Evolutionary conservation across 495 filamentous ascomycete species (phyloP).

Genomic region (Penicillium nucicola): DNA sequence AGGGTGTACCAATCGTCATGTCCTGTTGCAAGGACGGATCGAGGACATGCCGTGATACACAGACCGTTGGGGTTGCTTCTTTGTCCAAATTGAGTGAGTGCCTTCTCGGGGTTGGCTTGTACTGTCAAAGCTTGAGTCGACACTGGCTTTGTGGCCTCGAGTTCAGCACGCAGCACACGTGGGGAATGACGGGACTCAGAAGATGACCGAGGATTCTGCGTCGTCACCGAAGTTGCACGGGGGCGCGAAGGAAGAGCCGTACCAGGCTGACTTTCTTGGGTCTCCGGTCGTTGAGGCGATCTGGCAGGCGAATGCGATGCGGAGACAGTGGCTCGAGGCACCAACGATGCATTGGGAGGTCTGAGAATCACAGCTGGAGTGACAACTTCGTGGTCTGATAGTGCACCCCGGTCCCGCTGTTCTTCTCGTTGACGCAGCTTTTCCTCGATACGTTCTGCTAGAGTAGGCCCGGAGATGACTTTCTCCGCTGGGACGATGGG

Average conservation of each 20-base stretch:
- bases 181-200: conserved; percentile 10
- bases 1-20: conserved; percentile 67
- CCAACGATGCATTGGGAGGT: not conserved
- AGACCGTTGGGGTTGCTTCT: conserved; percentile 8
- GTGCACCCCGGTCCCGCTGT: conserved; percentile 16
- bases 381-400: conserved; percentile 17
- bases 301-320: conserved; percentile 4
- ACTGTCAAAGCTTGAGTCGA: not conserved
- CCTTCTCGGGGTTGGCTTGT: not conserved
- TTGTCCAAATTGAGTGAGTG: not conserved
- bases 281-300: conserved; percentile 1
- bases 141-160: conserved; percentile 6
- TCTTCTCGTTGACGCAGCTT: conserved; percentile 31
- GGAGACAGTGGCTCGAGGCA: not conserved
- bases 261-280: not conserved
- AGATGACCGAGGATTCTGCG: conserved; percentile 9
- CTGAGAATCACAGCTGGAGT: not conserved
- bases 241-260: not conserved
- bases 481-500: conserved; percentile 1
- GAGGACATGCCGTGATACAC: conserved; percentile 52
- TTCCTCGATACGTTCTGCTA: conserved; percentile 38
- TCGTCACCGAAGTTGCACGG: conserved; percentile 7
- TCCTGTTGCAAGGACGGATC: conserved; percentile 44
- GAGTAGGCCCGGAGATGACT: conserved; percentile 13
- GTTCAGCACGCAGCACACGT: not conserved